Conservation (phyloP, 371 early-diverging fungal species). For the Mortierella sp. region DNA sequence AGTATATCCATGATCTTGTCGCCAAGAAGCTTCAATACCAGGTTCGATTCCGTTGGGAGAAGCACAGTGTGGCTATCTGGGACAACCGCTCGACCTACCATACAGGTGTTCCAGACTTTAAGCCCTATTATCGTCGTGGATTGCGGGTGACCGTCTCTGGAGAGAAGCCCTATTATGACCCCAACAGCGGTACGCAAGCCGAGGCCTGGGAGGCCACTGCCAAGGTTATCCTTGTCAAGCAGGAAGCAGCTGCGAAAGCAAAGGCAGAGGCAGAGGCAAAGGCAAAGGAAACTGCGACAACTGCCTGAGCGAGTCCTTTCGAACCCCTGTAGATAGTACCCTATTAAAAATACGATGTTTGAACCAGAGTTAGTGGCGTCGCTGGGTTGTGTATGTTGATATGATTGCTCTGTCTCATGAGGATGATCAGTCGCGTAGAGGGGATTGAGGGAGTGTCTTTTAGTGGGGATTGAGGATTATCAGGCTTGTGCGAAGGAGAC, state of each 20-base stretch:
- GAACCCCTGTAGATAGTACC: too few relatives aligned
- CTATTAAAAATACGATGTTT: too few relatives aligned
- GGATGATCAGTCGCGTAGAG: too few relatives aligned
- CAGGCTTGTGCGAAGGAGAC: too few relatives aligned
- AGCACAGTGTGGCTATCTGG: constrained; percentile 69
- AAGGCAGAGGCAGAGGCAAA: constrained; percentile 9
- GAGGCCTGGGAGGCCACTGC: constrained; percentile 21
- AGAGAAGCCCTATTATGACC: constrained; percentile 65
- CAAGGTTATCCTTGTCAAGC: constrained; percentile 9
- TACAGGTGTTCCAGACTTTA: constrained; percentile 59
- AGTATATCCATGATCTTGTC: constrained; percentile 58
- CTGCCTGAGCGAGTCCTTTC: not conserved
- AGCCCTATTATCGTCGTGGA: constrained; percentile 51
- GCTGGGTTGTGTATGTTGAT: too few relatives aligned
- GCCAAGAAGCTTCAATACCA: constrained; percentile 61
- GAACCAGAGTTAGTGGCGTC: too few relatives aligned
- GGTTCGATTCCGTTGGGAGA: constrained; percentile 66
- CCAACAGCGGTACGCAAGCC: constrained; percentile 47
- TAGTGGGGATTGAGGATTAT: too few relatives aligned
- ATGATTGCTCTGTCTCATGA: too few relatives aligned
- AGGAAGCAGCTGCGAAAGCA: constrained; percentile 7
- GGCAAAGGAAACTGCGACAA: constrained; percentile 10
- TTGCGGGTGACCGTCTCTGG: constrained; percentile 56
- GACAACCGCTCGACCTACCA: constrained; percentile 63
- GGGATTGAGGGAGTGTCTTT: too few relatives aligned